Conservation (phyloP, 257 asterid species). For the Solanum neorickii region DNA sequence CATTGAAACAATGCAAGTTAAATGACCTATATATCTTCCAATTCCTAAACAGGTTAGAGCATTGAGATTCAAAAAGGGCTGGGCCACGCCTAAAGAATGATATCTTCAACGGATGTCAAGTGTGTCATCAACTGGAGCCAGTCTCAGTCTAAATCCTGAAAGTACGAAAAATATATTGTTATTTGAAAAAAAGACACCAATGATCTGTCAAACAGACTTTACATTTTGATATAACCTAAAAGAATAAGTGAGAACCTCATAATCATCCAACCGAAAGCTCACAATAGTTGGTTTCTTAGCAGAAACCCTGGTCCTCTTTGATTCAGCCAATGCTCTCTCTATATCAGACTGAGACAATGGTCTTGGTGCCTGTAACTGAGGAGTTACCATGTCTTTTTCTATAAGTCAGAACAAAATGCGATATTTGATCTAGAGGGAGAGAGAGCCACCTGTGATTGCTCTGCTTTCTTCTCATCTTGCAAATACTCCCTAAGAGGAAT, state of each 20-base stretch:
- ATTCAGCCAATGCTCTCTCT: slow-evolving; percentile 5
- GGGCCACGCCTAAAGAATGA: background rate
- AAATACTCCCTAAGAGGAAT: slow-evolving; percentile 8
- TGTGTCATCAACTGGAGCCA: background rate
- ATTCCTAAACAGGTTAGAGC: background rate
- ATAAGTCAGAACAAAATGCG: background rate
- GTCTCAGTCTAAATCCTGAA: background rate
- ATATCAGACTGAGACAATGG: slow-evolving; percentile 11
- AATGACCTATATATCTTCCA: background rate
- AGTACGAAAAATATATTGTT: background rate
- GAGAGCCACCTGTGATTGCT: background rate
- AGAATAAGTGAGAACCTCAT: slow-evolving; percentile 1
- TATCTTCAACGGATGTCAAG: background rate
- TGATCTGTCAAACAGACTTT: background rate
- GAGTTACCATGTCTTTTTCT: background rate
- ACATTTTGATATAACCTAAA: background rate
- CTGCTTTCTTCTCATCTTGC: slow-evolving; percentile 11
- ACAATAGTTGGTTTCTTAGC: background rate
- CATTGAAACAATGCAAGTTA: background rate
- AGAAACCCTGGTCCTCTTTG: slow-evolving; percentile 1
- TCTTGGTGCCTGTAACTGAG: slow-evolving; percentile 9
- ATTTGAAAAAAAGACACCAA: background rate
- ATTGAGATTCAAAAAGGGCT: background rate
- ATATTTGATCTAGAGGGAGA: background rate
- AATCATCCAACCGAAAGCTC: background rate